Evolutionary conservation across 1,139 yeast species (phyloP).

Genomic region (Yamadazyma siamensis): DNA sequence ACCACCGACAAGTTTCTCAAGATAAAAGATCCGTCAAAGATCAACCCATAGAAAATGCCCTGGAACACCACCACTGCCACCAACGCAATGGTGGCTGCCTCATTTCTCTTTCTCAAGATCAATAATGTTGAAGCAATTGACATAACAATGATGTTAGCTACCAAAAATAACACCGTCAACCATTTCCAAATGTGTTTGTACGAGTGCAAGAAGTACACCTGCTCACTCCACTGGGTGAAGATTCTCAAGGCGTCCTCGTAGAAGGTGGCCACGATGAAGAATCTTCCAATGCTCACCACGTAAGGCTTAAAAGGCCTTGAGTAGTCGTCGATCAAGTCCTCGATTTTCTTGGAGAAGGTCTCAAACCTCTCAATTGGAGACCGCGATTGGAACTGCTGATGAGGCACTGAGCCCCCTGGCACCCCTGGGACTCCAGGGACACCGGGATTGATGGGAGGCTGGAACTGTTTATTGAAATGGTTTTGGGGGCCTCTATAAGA

Average conservation of each 20-base stretch:
- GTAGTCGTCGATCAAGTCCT: slow-evolving; percentile 45
- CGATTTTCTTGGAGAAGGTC: slow-evolving; percentile 41
- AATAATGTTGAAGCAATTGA: slow-evolving; percentile 67
- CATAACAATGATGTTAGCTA: slow-evolving; percentile 69
- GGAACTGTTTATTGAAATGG: slow-evolving; percentile 31
- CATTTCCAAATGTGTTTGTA: slow-evolving; percentile 79
- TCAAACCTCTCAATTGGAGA: slow-evolving; percentile 43
- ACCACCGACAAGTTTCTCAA: slow-evolving; percentile 85
- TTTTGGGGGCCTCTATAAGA: slow-evolving; percentile 33
- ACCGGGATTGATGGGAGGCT: slow-evolving; percentile 7
- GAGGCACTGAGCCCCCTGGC: slow-evolving; percentile 15
- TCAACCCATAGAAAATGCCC: slow-evolving; percentile 86
- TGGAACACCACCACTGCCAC: slow-evolving; percentile 74
- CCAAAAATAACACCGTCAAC: slow-evolving; percentile 69
- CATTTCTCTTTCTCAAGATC: slow-evolving; percentile 66
- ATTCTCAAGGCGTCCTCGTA: slow-evolving; percentile 88
- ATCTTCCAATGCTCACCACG: slow-evolving; percentile 84
- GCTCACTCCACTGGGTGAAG: slow-evolving; percentile 86
- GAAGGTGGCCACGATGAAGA: slow-evolving; percentile 90
- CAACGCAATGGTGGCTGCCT: slow-evolving; percentile 70
- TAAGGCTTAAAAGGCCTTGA: slow-evolving; percentile 60
- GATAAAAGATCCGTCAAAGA: slow-evolving; percentile 77
- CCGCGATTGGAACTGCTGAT: slow-evolving; percentile 12
- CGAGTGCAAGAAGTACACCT: slow-evolving; percentile 77
- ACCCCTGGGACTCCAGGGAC: too few species aligned